Base-by-base conservation (phyloP, 2,329 filamentous ascomycete species). In the Alternaria viburni region DNA sequence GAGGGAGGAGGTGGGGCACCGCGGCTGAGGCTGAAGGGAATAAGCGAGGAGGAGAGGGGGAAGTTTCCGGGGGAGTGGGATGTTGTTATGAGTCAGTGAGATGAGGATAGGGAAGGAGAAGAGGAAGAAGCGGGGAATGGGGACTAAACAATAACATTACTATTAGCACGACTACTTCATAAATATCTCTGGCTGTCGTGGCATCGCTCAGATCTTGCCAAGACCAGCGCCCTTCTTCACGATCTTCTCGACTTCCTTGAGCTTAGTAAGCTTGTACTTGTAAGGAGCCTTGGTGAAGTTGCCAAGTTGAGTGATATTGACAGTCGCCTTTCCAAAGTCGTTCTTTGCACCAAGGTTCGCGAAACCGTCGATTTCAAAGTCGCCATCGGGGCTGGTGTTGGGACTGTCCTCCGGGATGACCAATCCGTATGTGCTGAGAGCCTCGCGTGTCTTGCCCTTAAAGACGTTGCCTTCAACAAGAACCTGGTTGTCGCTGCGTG, bases 321-420 rank as follows among this genome's bases (percentile, higher is more conserved):
- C 80, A 1, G 73, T 73, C 0, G 83, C 83, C 4, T 71, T 64
- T 2, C 85, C 85, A 71, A 82, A 87, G 45, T 87, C 84, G 67
- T 87, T 82, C 62, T 76, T 80, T 4, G 84, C 83, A 23, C 85
- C 86, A 15, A 86, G 74, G 62, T 87, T 87, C 4, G 84, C 85
- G 69, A 80, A 87, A 0, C 85, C 85, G 66, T 87, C 85, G 25
- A 86, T 76, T 70, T 87, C 85, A 67, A 82, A 82, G 51, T 87
- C 86, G 1, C 85, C 86, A 11, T 84, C 85, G 1, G 81, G 79
- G 62, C 81, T 83, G 0, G 84, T 87, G 62, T 87, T 87, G 0
- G 86, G 86, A 46, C 82, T 84, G 62, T 87, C 86, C 49, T 82
- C 78, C 0, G 86, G 86, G n/a, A 87, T 84, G 2, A 87, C 86